Evolutionary conservation across 2,329 filamentous ascomycete genomes (phyloP).

Genomic region (Botrytis medusae): DNA sequence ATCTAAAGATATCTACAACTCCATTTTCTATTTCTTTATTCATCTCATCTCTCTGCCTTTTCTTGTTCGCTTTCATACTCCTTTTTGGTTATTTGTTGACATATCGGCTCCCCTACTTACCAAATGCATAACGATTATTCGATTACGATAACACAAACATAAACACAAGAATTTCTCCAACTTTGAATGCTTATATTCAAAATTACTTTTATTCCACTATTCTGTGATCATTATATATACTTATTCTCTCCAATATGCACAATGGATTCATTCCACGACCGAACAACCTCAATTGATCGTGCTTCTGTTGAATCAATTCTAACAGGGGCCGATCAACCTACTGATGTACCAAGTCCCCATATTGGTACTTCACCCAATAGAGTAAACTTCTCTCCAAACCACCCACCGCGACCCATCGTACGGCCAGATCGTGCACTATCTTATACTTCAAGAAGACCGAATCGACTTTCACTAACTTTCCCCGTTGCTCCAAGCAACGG

Average conservation of each 20-base stretch:
- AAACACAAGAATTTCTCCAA: slow-evolving; percentile 9
- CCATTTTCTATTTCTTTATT: background rate
- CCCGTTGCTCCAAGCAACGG: slow-evolving; percentile 36
- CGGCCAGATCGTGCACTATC: slow-evolving; percentile 35
- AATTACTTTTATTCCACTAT: slow-evolving; percentile 28
- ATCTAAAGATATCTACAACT: background rate
- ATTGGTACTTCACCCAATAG: slow-evolving; percentile 34
- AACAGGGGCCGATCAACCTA: slow-evolving; percentile 32
- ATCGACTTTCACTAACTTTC: slow-evolving; percentile 40
- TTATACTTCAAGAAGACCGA: slow-evolving; percentile 35
- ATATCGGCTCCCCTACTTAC: slow-evolving; percentile 11
- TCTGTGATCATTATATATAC: slow-evolving; percentile 28
- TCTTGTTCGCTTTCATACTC: background rate
- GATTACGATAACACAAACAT: slow-evolving; percentile 18
- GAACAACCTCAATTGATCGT: slow-evolving; percentile 35
- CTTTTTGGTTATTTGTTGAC: slow-evolving; percentile 18
- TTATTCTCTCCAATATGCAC: slow-evolving; percentile 32
- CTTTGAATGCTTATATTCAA: slow-evolving; percentile 32
- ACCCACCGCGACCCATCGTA: slow-evolving; percentile 27
- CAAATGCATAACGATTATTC: background rate
- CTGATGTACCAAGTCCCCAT: slow-evolving; percentile 34
- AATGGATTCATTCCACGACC: slow-evolving; percentile 35
- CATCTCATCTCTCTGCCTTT: background rate
- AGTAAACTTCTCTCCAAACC: slow-evolving; percentile 25
- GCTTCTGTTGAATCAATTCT: slow-evolving; percentile 38